These are phyloP conservation scores for Biscogniauxia sp. DNA, from an alignment of 2,329 filamentous ascomycete genomes.

Conservation along the genomic window DNA sequence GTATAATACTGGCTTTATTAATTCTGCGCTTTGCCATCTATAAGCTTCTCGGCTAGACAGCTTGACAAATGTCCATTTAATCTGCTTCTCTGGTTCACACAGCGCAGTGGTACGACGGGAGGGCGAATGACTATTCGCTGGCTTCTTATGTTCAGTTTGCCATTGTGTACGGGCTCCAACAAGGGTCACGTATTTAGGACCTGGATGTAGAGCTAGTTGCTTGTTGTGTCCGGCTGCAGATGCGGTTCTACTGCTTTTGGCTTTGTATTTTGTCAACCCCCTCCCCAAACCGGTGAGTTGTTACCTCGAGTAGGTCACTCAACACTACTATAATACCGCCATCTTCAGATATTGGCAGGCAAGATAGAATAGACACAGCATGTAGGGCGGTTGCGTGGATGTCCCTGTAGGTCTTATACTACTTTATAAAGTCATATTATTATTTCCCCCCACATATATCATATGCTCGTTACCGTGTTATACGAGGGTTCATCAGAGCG, in stretches of 20 bases:
- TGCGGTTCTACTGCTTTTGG: neutral
- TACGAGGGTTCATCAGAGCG: neutral
- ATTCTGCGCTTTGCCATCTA: neutral
- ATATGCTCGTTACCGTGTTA: neutral
- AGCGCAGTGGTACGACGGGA: neutral
- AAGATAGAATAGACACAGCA: no score
- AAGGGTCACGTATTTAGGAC: neutral
- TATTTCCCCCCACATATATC: neutral
- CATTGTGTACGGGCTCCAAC: neutral
- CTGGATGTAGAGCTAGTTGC: neutral
- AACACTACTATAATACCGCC: neutral
- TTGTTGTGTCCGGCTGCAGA: neutral
- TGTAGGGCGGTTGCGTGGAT: no score
- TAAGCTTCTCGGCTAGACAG: neutral
- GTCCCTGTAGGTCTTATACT: neutral
- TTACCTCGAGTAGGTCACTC: neutral
- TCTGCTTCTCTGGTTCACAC: neutral
- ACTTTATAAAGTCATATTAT: no score
- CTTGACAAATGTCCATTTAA: neutral
- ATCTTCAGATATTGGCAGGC: neutral
- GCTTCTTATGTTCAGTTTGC: neutral
- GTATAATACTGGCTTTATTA: neutral
- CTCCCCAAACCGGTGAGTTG: neutral
- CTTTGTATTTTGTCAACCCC: neutral
- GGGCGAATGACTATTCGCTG: neutral